Evolutionary conservation across 768 basidiomycete genomes (phyloP).

Genomic region (Pisolithus tinctorius): DNA sequence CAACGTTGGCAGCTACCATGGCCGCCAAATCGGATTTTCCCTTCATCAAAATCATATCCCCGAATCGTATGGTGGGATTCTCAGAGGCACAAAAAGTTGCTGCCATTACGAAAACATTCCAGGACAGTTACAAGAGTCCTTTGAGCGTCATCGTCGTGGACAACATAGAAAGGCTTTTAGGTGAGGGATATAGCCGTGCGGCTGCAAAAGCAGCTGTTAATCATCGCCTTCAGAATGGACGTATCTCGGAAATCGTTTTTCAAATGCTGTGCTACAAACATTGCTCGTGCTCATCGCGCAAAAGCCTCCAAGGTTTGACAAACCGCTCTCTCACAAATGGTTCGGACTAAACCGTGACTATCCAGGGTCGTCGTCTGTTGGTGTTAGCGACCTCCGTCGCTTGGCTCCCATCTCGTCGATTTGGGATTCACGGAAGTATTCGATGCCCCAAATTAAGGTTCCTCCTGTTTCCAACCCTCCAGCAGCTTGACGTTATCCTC

Average conservation of each 20-base stretch:
- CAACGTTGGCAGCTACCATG: constrained; percentile 89
- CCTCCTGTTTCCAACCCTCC: constrained; percentile 69
- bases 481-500: constrained; percentile 69
- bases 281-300: constrained; percentile 83
- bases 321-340: not conserved
- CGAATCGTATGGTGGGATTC: constrained; percentile 95
- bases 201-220: not conserved
- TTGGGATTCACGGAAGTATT: constrained; percentile 87
- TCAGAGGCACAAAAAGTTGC: constrained; percentile 89
- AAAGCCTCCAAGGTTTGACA: constrained; percentile 75
- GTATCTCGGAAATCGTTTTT: constrained; percentile 94
- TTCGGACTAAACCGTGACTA: constrained; percentile 6
- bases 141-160: constrained; percentile 95
- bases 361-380: constrained; percentile 82
- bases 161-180: constrained; percentile 86
- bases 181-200: constrained; percentile 35
- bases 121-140: constrained; percentile 96
- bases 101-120: constrained; percentile 87
- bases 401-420: constrained; percentile 78
- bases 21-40: constrained; percentile 92
- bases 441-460: constrained; percentile 81
- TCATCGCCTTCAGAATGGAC: constrained; percentile 74
- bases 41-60: constrained; percentile 95
- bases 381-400: constrained; percentile 91
- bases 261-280: constrained; percentile 87